Evolutionary conservation across 75 land plant genomes (phyloP).

Genomic region (Gnetum montanum): DNA sequence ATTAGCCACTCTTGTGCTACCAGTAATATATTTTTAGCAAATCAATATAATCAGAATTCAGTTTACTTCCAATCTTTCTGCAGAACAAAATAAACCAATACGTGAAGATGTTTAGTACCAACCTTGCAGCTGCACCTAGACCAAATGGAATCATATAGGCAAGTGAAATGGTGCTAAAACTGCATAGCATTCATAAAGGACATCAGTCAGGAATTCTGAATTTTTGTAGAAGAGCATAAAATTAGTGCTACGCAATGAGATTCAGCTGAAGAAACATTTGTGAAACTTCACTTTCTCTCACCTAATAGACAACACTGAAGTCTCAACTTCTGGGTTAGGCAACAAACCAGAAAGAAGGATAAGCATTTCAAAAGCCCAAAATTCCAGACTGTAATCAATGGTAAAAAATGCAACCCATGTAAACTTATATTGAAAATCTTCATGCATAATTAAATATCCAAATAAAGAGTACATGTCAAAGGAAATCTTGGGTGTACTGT

Average conservation of each 20-base stretch:
- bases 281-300: constrained; percentile 2
- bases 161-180: constrained; percentile 27
- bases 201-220: not conserved
- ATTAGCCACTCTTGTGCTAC: constrained; percentile 67
- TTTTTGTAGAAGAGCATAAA: not conserved
- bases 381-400: constrained; percentile 47
- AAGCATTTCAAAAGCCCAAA: constrained; percentile 57
- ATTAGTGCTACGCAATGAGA: not conserved
- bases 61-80: not conserved
- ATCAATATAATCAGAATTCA: not conserved
- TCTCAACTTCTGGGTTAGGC: constrained; percentile 69
- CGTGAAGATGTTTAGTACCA: not conserved
- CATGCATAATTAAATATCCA: no score
- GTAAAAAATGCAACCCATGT: not conserved
- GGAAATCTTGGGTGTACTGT: no score
- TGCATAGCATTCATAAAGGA: constrained; percentile 6
- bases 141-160: constrained; percentile 52
- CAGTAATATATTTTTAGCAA: not conserved
- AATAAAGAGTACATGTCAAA: no score
- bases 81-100: not conserved
- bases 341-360: constrained; percentile 63
- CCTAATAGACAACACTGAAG: constrained; percentile 54
- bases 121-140: constrained; percentile 44
- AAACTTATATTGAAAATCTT: no score
- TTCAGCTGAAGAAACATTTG: constrained; percentile 21